Percentiles rank a stretch among this genome's conserved stretches.
phyloP scores from a whole-genome alignment of 306 rosid genomes.

The barrel medic (Medicago truncatula) region MtrunA17r5.0-ANR NC_053048.1:26772501-26773000 shows the following conservation, averaged over 20 bases:
- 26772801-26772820: constrained; percentile 32
- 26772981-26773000: constrained; percentile 42
- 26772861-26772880: constrained; percentile 39
- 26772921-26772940: constrained; percentile 35
- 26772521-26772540: background rate
- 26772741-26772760: constrained; percentile 33
- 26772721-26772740: constrained; percentile 27
- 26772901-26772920: constrained; percentile 40
- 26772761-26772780: constrained; percentile 45
- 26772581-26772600: background rate
- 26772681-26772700: background rate
- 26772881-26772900: constrained; percentile 35
- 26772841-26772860: constrained; percentile 44
- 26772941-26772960: constrained; percentile 49
- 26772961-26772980: constrained; percentile 28
- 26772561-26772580: background rate
- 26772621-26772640: background rate
- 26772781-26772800: constrained; percentile 10
- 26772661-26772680: background rate
- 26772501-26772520: too few species aligned
- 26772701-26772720: constrained; percentile 30
- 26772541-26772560: background rate
- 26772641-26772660: background rate
- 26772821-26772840: constrained; percentile 4
- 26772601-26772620: background rate